Evolutionary conservation across 148 eudicot genomes (phyloP).

Genomic region (Heliosperma pusillum): DNA sequence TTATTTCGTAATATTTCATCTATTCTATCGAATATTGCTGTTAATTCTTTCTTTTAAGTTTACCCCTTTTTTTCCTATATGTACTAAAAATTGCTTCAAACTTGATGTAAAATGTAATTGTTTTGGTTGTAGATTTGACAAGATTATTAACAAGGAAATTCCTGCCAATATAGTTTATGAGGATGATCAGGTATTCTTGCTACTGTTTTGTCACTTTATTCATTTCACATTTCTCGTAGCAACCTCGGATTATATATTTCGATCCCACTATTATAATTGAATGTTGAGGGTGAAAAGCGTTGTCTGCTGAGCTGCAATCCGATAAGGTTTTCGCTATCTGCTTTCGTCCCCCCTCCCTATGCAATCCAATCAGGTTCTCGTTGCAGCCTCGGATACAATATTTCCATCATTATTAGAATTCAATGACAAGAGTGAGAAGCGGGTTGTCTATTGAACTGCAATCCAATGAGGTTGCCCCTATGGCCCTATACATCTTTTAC

Average conservation of each 20-base stretch:
- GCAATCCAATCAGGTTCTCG: no score
- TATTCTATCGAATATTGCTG: no score
- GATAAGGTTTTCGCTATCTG: background rate
- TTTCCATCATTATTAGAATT: background rate
- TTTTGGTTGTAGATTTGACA: constrained; percentile 71
- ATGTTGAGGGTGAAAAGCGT: background rate
- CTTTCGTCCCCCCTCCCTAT: no score
- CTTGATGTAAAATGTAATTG: background rate
- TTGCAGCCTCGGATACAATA: background rate
- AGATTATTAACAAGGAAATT: constrained; percentile 89
- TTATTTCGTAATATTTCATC: no score
- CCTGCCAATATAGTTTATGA: constrained; percentile 82
- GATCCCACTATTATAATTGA: background rate
- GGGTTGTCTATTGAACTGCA: background rate
- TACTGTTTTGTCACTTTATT: background rate
- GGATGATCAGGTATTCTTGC: constrained; percentile 63
- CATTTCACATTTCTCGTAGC: background rate
- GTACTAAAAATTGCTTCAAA: no score
- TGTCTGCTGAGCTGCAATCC: background rate
- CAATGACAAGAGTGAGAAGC: background rate
- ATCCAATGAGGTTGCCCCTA: background rate
- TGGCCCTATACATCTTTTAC: background rate
- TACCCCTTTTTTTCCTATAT: background rate
- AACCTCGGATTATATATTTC: background rate
- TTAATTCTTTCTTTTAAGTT: no score